Conservation (phyloP, 2,329 filamentous ascomycete species). For the Colletotrichum orchidophilum region DNA sequence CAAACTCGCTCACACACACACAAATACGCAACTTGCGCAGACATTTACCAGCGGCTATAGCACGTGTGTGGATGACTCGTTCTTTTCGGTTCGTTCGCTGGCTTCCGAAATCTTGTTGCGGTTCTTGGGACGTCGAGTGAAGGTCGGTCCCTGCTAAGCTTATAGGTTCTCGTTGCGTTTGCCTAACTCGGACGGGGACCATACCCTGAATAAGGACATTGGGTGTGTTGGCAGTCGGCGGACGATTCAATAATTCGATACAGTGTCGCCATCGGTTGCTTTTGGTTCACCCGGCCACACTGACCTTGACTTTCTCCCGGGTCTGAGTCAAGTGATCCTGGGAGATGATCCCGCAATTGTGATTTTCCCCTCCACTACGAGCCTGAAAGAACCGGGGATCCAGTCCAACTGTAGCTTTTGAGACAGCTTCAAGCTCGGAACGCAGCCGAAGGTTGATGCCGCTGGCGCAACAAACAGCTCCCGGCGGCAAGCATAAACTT, state of each 20-base stretch:
- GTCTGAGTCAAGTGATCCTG: conserved; percentile 17
- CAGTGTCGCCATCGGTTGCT: not conserved
- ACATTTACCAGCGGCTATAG: not conserved
- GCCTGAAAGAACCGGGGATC: conserved; percentile 7
- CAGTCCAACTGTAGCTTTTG: conserved; percentile 16
- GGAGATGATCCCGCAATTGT: not conserved
- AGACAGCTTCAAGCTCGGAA: conserved; percentile 29
- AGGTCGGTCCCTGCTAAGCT: conserved; percentile 10
- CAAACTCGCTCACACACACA: not conserved
- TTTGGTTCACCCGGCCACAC: not conserved
- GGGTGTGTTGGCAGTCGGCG: not conserved
- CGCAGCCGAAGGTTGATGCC: conserved; percentile 25
- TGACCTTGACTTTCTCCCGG: not conserved
- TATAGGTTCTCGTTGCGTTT: not conserved
- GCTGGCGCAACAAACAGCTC: conserved; percentile 3
- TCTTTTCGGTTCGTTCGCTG: not conserved
- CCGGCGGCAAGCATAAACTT: conserved; percentile 22
- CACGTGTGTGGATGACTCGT: not conserved
- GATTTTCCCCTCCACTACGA: not conserved
- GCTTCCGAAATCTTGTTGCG: conserved; percentile 18
- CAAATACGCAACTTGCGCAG: not conserved
- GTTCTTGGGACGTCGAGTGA: not conserved
- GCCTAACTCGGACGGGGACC: not conserved
- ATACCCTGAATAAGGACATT: not conserved
- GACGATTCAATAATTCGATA: not conserved